Base-by-base conservation (phyloP, 441 rosid species). In the Capsella rubella region DNA sequence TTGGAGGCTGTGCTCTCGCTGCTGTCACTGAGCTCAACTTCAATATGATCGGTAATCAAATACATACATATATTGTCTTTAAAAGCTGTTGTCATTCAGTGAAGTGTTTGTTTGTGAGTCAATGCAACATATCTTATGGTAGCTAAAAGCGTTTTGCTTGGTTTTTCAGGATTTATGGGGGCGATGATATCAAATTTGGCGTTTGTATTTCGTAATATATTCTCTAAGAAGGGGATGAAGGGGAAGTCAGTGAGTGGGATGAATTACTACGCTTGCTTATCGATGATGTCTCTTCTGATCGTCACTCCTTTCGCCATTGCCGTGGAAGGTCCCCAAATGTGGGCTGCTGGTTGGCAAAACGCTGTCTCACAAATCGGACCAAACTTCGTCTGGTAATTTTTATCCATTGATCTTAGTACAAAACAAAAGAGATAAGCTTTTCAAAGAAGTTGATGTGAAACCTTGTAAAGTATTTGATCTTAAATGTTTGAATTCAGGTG, bases 101-200 rank as follows among this genome's bases (percentile, higher is more conserved):
- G 8, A 50, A 8, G 25, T 47, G 45, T 25, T 69, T 3, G 25
- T 34, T 69, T 3, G 25, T 34, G 50, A 45, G 39, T 34, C 64
- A 18, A 9, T 70, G 58, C 52, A 29, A 16, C 39, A 52, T 1
- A 15, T 59, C 1, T 15, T 8, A 12, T 43, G 65, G 71, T 28
- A 69, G 56, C 52, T 78, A 43, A 73, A 69, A 37, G 18, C 31
- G 46, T 27, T 80, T 53, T 11, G 56, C 10, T 81, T 46, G 75
- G 34, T 5, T 54, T 21, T 70, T 34, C 79, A 94, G 99, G 99
- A 73, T 94, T 94, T 65, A 89, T 92, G 99, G 99, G 99, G 39
- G 99, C 97, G 0, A 94, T 92, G 97, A 92, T 94, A 77, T 94
- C 99, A 1, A 94, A 94, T 66, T 76, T 92, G 81, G 97, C 99